phyloP scores from a whole-genome alignment of 805 yeast genomes.

The Priceomyces carsonii region DNA sequence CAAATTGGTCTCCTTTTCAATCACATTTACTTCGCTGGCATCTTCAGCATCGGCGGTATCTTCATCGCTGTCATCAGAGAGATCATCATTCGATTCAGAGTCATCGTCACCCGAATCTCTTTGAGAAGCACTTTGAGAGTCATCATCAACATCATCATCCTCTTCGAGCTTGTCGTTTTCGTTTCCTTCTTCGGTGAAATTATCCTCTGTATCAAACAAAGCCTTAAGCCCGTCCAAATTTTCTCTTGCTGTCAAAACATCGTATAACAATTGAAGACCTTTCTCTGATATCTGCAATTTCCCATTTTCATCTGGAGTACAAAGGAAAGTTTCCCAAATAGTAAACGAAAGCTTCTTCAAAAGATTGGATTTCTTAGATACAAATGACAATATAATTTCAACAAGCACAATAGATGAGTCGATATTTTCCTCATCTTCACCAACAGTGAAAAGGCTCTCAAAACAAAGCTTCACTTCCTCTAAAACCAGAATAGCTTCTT shows the following conservation, averaged over 20 bases:
- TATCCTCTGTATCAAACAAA: slow-evolving; percentile 64
- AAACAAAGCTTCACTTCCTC: slow-evolving; percentile 71
- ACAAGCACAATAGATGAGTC: slow-evolving; percentile 37
- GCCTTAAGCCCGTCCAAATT: slow-evolving; percentile 77
- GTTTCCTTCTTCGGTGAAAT: slow-evolving; percentile 23
- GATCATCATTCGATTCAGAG: slow-evolving; percentile 26
- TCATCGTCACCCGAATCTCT: slow-evolving; percentile 21
- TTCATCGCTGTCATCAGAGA: slow-evolving; percentile 18
- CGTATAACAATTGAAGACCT: slow-evolving; percentile 35
- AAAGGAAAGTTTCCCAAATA: slow-evolving; percentile 43
- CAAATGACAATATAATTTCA: slow-evolving; percentile 47
- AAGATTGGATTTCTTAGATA: slow-evolving; percentile 37
- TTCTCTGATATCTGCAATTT: slow-evolving; percentile 26
- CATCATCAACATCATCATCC: slow-evolving; percentile 22
- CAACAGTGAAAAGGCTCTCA: slow-evolving; percentile 34
- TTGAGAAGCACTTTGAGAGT: slow-evolving; percentile 1
- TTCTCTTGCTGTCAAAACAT: slow-evolving; percentile 57
- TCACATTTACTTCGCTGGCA: slow-evolving; percentile 17
- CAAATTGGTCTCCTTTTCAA: slow-evolving; percentile 52
- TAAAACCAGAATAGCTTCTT: slow-evolving; percentile 73
- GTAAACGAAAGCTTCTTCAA: slow-evolving; percentile 37
- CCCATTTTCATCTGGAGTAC: slow-evolving; percentile 29
- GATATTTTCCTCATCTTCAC: slow-evolving; percentile 26
- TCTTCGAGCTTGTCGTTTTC: slow-evolving; percentile 20
- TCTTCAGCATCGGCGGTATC: slow-evolving; percentile 34